A percentile compares a stretch with the other conserved stretches of the same genome.
Evolutionary conservation across 2,329 filamentous ascomycete genomes (phyloP).

Genomic region (Botrytis pseudocinerea): DNA sequence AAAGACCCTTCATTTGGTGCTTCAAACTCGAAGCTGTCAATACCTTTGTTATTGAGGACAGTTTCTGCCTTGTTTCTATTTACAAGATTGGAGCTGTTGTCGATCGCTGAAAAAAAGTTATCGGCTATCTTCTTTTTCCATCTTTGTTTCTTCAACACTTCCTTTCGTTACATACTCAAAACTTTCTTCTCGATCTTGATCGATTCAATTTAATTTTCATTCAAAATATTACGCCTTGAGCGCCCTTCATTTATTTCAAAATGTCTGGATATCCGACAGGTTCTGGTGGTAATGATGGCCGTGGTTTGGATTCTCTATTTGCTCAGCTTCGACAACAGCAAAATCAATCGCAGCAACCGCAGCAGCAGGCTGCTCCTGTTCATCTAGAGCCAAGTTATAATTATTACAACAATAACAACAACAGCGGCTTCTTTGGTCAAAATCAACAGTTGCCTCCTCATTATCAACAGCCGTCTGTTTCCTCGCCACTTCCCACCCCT

Average conservation of each 20-base stretch:
- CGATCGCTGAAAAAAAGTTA: conserved; percentile 15
- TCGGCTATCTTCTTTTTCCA: conserved; percentile 8
- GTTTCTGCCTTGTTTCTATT: conserved; percentile 21
- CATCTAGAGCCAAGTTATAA: conserved; percentile 38
- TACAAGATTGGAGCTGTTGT: conserved; percentile 25
- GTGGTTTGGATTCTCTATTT: conserved; percentile 40
- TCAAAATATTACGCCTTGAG: conserved; percentile 36
- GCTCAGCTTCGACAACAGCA: conserved; percentile 41
- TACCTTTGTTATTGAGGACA: conserved; percentile 16
- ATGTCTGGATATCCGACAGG: conserved; percentile 42
- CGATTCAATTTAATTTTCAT: conserved; percentile 32
- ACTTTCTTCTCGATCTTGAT: conserved; percentile 32
- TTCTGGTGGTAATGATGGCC: conserved; percentile 33
- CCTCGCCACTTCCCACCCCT: conserved; percentile 59
- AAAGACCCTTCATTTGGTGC: conserved; percentile 6
- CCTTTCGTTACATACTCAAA: conserved; percentile 23
- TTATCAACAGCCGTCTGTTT: conserved; percentile 58
- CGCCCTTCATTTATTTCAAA: conserved; percentile 37
- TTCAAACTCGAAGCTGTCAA: conserved; percentile 2
- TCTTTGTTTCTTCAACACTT: conserved; percentile 22
- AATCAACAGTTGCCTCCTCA: conserved; percentile 37
- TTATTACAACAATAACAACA: conserved; percentile 36
- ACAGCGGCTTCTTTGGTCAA: conserved; percentile 37
- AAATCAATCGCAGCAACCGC: conserved; percentile 23
- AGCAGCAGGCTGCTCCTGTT: conserved; percentile 26